Percentiles rank a stretch among this genome's conserved stretches.
phyloP scores from a whole-genome alignment of 306 rosid genomes.

The Sicyos baderoa region DNA sequence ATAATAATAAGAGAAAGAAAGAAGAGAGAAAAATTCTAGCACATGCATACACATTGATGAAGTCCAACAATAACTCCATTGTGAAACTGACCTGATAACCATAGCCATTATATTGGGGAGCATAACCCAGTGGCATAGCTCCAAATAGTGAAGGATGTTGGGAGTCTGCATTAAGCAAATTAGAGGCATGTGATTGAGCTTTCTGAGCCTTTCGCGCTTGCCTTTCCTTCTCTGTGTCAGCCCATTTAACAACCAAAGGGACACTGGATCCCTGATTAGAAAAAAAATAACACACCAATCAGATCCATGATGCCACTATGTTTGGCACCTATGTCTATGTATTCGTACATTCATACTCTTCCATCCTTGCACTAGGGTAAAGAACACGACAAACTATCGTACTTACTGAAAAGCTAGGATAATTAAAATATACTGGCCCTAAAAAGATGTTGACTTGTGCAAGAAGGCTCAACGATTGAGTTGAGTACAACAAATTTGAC shows the following conservation, averaged over 20 bases:
- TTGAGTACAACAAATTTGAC: not conserved
- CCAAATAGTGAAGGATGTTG: conserved; percentile 89
- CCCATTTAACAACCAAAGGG: conserved; percentile 99
- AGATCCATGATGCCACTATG: conserved; percentile 10
- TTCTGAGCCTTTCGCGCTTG: conserved; percentile 96
- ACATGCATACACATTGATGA: not conserved
- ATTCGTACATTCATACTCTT: not conserved
- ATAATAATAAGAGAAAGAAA: not conserved
- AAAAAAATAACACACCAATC: conserved; percentile 23
- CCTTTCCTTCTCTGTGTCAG: conserved; percentile 97
- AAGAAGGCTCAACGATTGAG: not conserved
- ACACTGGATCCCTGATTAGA: conserved; percentile 75
- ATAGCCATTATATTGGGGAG: conserved; percentile 85
- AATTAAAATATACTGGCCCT: not conserved
- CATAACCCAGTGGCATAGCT: conserved; percentile 83
- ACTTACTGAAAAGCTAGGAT: not conserved
- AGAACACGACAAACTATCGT: not conserved
- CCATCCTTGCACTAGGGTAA: not conserved
- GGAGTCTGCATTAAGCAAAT: conserved; percentile 48
- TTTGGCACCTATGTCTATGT: not conserved
- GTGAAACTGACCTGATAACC: conserved; percentile 71
- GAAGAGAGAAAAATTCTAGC: not conserved
- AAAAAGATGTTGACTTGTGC: not conserved
- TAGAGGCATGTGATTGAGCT: conserved; percentile 80
- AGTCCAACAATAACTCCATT: not conserved